Conservation (phyloP, 208 protist species). For the Leishmania lainsoni region DNA sequence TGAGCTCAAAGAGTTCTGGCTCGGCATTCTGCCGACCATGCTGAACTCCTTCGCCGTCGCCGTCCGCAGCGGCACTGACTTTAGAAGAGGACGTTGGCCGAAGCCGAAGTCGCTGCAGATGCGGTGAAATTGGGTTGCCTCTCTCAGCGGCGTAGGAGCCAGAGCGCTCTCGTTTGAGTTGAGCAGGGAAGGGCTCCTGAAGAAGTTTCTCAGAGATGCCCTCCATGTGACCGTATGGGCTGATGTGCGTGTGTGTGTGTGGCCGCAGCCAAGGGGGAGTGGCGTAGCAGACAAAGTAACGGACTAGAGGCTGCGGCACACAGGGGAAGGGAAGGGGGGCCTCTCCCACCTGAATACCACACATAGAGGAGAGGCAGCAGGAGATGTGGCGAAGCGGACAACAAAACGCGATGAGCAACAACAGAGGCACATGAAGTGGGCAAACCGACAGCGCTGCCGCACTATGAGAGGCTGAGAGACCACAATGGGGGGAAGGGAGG, state of each 20-base stretch:
- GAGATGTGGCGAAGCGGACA: neutral
- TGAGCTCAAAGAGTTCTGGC: conserved; percentile 18
- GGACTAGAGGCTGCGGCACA: neutral
- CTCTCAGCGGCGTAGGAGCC: conserved; percentile 12
- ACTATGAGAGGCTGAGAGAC: neutral
- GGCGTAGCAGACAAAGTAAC: neutral
- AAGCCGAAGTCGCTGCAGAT: neutral
- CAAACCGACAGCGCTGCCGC: neutral
- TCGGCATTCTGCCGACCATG: neutral
- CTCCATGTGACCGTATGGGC: conserved; percentile 1
- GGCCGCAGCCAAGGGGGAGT: neutral
- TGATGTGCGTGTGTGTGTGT: neutral
- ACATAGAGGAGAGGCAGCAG: neutral
- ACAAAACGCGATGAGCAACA: neutral
- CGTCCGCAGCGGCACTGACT: neutral
- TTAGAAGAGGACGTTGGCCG: neutral
- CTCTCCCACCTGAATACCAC: neutral
- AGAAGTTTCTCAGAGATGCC: conserved; percentile 7
- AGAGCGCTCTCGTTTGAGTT: conserved; percentile 26
- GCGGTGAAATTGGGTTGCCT: conserved; percentile 8
- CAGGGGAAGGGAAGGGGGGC: neutral
- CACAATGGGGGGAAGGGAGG: neutral
- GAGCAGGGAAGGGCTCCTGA: conserved; percentile 13
- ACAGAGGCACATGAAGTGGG: neutral
- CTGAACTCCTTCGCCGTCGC: neutral